Base-by-base conservation (phyloP, 2,329 filamentous ascomycete species). In the Chaetomium globosum region DNA sequence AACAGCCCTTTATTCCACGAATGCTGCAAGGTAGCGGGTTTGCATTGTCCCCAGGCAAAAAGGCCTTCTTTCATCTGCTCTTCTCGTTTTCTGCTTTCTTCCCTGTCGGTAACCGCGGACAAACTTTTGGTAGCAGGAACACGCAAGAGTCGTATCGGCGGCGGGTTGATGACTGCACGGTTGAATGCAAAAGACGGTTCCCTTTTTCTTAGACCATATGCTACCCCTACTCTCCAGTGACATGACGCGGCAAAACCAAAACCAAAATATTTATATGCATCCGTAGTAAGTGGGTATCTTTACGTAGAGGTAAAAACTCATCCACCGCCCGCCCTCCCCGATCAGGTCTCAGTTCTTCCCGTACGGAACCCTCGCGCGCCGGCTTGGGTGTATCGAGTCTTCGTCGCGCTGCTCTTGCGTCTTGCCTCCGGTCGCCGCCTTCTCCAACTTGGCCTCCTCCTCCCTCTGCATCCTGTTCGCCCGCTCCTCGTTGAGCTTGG, bases 401-500 rank as follows among this genome's bases (percentile, higher is more conserved):
- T 71, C 67, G 39, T 73, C 71, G 39, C 69, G 69, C 60, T 71
- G 69, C 64, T 71, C 70, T 64, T 72, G 64, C 39, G 71, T 69
- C 67, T 74, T 71, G 63, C 39, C 63, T 1, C 71, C 46, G 2
- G 56, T 70, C n/a, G 79, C 80, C 21, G 56, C 74, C 68, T 71
- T 71, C 51, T 71, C 77, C 63, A 59, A 68, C 73, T 75, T 83
- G n/a, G 70, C 71, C 64, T 73, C 79, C 65, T 79, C 78, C 72
- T 79, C 76, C 66, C 74, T 74, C 70, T 81, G 77, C 36, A 82
- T 80, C 43, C 83, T 77, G 70, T 82, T 79, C 54, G 77, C 73
- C 51, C 84, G 80, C 77, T 85, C 82, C 73, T 90, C 92, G 71
- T 91, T 86, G 58, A 97, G 83, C 79, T 93, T 94, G 73, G 85